A percentile compares a stretch with the other conserved stretches of the same genome.
phyloP scores from a whole-genome alignment of 2,329 filamentous ascomycete species.

The Arthrobotrys musiformis region DNA sequence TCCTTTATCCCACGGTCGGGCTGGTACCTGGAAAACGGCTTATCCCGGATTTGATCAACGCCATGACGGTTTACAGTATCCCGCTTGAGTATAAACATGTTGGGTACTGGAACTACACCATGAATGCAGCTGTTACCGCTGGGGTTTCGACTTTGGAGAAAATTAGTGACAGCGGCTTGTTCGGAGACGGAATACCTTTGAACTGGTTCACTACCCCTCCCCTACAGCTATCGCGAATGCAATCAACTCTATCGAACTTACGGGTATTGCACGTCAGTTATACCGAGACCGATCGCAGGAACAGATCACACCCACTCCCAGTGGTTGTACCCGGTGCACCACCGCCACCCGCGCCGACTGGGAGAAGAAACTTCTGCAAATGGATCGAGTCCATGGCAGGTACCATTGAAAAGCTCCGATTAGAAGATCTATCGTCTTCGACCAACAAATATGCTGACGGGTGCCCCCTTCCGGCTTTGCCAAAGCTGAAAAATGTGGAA shows the following conservation, averaged over 20 bases:
- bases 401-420: slow-evolving; percentile 22
- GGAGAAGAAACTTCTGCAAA: slow-evolving; percentile 25
- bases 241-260: slow-evolving; percentile 16
- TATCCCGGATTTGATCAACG: slow-evolving; percentile 20
- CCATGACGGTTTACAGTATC: slow-evolving; percentile 21
- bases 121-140: slow-evolving; percentile 20
- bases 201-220: slow-evolving; percentile 34
- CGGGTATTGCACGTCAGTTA: slow-evolving; percentile 16
- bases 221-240: background rate
- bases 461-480: slow-evolving; percentile 19
- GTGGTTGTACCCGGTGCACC: background rate
- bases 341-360: background rate
- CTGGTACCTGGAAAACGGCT: slow-evolving; percentile 12
- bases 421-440: slow-evolving; percentile 29
- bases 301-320: background rate
- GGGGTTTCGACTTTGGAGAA: slow-evolving; percentile 22
- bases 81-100: slow-evolving; percentile 40
- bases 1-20: slow-evolving; percentile 29
- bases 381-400: slow-evolving; percentile 28
- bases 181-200: slow-evolving; percentile 26
- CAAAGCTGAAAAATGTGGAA: slow-evolving; percentile 21
- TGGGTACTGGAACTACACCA: slow-evolving; percentile 36
- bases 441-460: slow-evolving; percentile 23
- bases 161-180: slow-evolving; percentile 32
- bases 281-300: slow-evolving; percentile 17